phyloP scores from a whole-genome alignment of 176 grass and related monocot species.

The maize (Zea mays) region DNA sequence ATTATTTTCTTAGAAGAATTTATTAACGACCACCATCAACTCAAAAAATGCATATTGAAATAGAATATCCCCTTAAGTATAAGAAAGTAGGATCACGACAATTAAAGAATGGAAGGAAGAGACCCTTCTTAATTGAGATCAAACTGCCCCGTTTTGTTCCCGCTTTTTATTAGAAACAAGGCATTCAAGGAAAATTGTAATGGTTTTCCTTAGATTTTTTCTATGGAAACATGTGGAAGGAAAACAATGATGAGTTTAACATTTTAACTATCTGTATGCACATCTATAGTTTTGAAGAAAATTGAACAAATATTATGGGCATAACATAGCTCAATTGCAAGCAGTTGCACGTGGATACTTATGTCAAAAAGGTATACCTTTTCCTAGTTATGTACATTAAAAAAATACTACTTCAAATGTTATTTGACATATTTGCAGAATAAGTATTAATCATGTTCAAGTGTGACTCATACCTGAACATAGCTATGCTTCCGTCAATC shows the following conservation, averaged over 20 bases:
- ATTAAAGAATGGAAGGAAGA: not conserved
- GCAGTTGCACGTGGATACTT: not conserved
- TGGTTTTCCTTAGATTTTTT: not conserved
- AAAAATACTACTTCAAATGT: not conserved
- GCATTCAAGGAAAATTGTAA: not conserved
- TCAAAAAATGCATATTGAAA: conserved; percentile 1
- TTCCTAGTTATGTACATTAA: not conserved
- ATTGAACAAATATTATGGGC: conserved; percentile 2
- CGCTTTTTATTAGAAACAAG: not conserved
- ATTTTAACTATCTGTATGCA: not conserved
- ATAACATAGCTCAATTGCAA: not conserved
- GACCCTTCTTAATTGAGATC: not conserved
- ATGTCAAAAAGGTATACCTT: not conserved
- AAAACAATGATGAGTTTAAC: too few species aligned
- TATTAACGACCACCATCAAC: not conserved
- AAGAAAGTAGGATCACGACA: not conserved
- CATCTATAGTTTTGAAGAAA: conserved; percentile 1
- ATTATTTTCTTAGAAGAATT: not conserved
- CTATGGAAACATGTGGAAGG: not conserved
- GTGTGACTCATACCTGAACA: conserved; percentile 54
- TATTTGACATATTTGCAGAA: conserved; percentile 14
- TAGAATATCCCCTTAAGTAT: not conserved
- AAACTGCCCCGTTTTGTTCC: too few species aligned
- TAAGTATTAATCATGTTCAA: not conserved
- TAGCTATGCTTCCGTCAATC: conserved; percentile 81